Evolutionary conservation across 495 filamentous ascomycete species (phyloP), one percentile per base, ranked within the genome.

Genomic region (Penicillium cataractarum): DNA sequence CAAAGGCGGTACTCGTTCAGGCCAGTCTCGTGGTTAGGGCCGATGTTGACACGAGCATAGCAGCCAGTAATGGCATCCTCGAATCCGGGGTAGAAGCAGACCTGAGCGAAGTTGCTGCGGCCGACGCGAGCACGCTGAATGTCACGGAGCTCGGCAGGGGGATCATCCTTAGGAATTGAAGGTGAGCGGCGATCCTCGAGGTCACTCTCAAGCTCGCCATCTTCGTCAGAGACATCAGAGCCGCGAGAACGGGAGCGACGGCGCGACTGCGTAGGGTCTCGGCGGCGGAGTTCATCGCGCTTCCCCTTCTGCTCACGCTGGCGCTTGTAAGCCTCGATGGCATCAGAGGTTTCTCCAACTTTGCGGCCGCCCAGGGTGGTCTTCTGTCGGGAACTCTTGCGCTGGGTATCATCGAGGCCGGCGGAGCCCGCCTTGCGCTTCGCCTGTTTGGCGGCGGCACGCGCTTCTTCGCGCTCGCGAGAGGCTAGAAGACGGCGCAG

Each of bases 71-170:
- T 88, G 31, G 88, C 84, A 33, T 92, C 83, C 19, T 93, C 89
- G 58, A 99, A 97, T 12, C 88, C 89, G 22, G 95, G 95, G 62
- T 91, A 91, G 79, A 95, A 97, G 79, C 91, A 96, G 44, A 96
- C 88, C 68, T 91, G 85, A 6, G 87, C 88, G 66, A 98, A 93
- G 65, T 90, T 89, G 62, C 79, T 86, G 35, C 96, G 85, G 22
- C 93, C 91, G 60, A 99, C 82, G 60, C 91, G 87, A 61, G 91
- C 83, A 51, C 90, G 87, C 66, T 97, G 89, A 63, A 96, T 83
- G 68, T 99, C 92, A 3, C 82, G 78, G n/a, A 97, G 80, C 12
- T 87, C 86, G 13, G 90, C 87, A 13, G 85, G 88, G 22, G 80
- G 81, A 53, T 88, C 84, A 46, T 86, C 81, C 49, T 80, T 83